These are phyloP conservation scores for Suillus variegatus DNA, from an alignment of 768 basidiomycete genomes.

Conservation along the genomic window DNA sequence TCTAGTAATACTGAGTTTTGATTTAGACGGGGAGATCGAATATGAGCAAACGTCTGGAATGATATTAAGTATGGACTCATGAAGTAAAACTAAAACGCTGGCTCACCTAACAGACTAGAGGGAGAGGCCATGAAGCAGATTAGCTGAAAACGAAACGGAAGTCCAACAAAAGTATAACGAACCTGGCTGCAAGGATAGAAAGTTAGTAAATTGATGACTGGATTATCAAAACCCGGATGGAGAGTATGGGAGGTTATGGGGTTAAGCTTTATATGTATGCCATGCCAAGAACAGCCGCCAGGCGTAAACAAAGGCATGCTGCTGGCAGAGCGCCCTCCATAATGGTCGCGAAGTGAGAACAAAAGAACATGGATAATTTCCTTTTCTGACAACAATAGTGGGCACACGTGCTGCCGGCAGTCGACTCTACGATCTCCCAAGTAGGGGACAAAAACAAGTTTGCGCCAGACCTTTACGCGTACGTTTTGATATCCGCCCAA, in stretches of 20 bases:
- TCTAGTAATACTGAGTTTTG: slow-evolving; percentile 20
- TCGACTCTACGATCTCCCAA: background rate
- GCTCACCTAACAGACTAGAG: slow-evolving; percentile 29
- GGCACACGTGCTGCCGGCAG: background rate
- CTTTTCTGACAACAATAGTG: slow-evolving; percentile 33
- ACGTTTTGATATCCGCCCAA: too few relatives aligned
- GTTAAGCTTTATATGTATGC: slow-evolving; percentile 27
- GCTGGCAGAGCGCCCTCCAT: slow-evolving; percentile 12
- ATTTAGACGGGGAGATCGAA: slow-evolving; percentile 28
- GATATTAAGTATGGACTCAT: slow-evolving; percentile 1
- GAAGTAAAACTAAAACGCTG: slow-evolving; percentile 1
- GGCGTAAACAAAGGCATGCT: slow-evolving; percentile 18
- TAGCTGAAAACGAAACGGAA: slow-evolving; percentile 12
- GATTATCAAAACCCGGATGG: slow-evolving; percentile 40
- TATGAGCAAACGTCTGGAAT: slow-evolving; percentile 13
- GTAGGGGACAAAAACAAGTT: background rate
- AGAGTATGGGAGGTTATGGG: background rate
- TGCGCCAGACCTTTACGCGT: background rate
- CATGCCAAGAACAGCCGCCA: slow-evolving; percentile 3
- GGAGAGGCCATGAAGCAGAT: slow-evolving; percentile 11
- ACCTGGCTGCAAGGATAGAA: slow-evolving; percentile 31
- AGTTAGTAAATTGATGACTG: slow-evolving; percentile 17
- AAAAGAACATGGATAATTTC: slow-evolving; percentile 28
- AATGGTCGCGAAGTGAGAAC: slow-evolving; percentile 35
- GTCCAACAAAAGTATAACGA: slow-evolving; percentile 1